These are phyloP conservation scores for Ogataea trehalophila DNA, from an alignment of 805 yeast species.

Conservation along the genomic window DNA sequence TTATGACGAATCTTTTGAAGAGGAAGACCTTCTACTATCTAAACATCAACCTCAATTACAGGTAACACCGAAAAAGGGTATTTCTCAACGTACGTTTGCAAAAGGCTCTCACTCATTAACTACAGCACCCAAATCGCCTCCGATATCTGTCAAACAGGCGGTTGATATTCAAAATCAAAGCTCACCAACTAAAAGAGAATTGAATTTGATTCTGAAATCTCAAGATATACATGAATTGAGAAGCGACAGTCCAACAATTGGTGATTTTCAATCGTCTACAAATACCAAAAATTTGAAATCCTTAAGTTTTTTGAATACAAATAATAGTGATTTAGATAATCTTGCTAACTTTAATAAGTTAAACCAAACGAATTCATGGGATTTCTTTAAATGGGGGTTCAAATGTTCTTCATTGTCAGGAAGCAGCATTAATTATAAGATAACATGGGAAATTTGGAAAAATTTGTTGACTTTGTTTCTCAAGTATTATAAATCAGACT, in stretches of 20 bases:
- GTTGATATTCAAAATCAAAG: too few species aligned
- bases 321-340: slow-evolving; percentile 6
- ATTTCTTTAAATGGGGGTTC: slow-evolving; percentile 27
- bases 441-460: slow-evolving; percentile 18
- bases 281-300: slow-evolving; percentile 3
- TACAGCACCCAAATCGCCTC: too few species aligned
- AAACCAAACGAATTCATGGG: slow-evolving; percentile 19
- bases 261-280: too few species aligned
- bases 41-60: too few species aligned
- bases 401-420: slow-evolving; percentile 20
- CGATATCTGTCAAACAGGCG: too few species aligned
- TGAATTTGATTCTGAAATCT: too few species aligned
- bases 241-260: too few species aligned
- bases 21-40: background rate
- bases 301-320: slow-evolving; percentile 8
- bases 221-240: too few species aligned
- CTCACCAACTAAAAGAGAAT: too few species aligned
- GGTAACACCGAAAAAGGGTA: background rate
- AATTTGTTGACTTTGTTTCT: slow-evolving; percentile 10
- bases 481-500: slow-evolving; percentile 4
- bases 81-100: too few species aligned
- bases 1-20: slow-evolving; percentile 18
- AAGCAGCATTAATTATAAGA: slow-evolving; percentile 3
- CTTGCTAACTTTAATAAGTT: slow-evolving; percentile 21
- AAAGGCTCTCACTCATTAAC: too few species aligned